Percentiles rank a stretch among this genome's conserved stretches.
These are phyloP conservation scores for Trichoderma afroharzianum DNA, from an alignment of 2,329 filamentous ascomycete species.

Conservation along the genomic window DNA sequence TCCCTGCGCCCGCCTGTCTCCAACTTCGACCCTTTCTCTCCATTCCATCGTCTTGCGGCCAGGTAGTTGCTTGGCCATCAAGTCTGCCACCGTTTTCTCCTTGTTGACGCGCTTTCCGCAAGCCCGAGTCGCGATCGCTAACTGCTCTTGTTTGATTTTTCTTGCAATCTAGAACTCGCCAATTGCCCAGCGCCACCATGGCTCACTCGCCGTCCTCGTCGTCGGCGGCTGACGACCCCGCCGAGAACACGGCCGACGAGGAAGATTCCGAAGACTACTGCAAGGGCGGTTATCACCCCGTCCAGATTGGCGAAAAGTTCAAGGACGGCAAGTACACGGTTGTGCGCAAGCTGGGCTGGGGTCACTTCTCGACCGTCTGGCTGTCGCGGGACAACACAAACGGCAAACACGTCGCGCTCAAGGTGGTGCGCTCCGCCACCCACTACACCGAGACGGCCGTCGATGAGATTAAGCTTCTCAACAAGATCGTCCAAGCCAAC, in stretches of 20 bases:
- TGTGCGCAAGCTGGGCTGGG: conserved; percentile 95
- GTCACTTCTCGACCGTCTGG: conserved; percentile 98
- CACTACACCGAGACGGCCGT: conserved; percentile 99
- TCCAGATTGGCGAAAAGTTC: conserved; percentile 91
- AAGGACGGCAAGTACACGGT: conserved; percentile 97
- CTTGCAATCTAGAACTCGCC: conserved; percentile 44
- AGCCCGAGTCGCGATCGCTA: not conserved
- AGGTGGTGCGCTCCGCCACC: conserved; percentile 94
- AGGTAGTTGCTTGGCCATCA: not conserved
- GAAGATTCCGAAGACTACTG: conserved; percentile 99
- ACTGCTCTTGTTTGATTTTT: not conserved
- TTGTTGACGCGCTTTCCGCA: not conserved
- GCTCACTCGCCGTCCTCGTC: conserved; percentile 74
- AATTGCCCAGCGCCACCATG: conserved; percentile 55
- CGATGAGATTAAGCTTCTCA: conserved; percentile 97
- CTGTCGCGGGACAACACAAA: conserved; percentile 77
- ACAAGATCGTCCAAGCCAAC: conserved; percentile 94
- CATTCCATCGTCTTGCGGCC: not conserved
- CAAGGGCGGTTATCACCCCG: conserved; percentile 97
- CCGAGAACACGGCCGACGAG: conserved; percentile 93
- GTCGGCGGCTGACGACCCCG: conserved; percentile 74
- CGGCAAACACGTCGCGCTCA: conserved; percentile 92
- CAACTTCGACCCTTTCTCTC: conserved; percentile 8
- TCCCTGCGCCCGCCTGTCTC: conserved; percentile 11
- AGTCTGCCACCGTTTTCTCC: not conserved